Evolutionary conservation across 805 yeast species (phyloP), one percentile per base, ranked within the genome.

Genomic region (Blastobotrys chiropterorum): DNA sequence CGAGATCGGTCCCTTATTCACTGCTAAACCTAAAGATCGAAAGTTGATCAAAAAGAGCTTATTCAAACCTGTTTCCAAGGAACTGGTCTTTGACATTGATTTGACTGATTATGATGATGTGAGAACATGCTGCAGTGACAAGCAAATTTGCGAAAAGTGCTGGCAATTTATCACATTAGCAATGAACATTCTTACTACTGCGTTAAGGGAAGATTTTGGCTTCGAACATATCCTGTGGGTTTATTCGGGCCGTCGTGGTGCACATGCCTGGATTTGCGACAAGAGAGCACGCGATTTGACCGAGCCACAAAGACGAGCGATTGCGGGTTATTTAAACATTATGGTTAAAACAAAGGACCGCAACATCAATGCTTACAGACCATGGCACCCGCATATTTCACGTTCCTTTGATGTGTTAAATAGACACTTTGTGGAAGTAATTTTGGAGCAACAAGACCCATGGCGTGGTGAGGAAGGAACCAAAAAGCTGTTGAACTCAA

Each of bases 261-360:
- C 95, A 14, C 99, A 94, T 75, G 95, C 98, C 63, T 94, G 99
- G 99, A 77, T 94, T 20, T 86, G 96, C 68, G 99, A 94, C 65
- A 69, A 77, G 51, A 72, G 90, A 46, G 97, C 97, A 0, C 72
- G 97, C 52, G 61, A 66, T 1, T 68, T 94, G 55, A 85, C 80
- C 56, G 98, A 94, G 66, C 62, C 72, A 3, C 79, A 81, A 54
- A 79, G 99, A 62, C 76, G 85, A 60, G 81, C 95, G 2, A 78
- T 94, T 11, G 83, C 90, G 31, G 90, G 87, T 58, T 94, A 94
- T 65, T 67, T 94, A 65, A 83, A 90, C 0, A 72, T 87, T 50
- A 59, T 61, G 15, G 63, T 75, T 74, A 57, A 71, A 66, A 51
- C 81, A 74, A 73, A 71, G 20, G 67, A 59, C 13, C 55, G 69